Evolutionary conservation across 2,329 filamentous ascomycete genomes (phyloP).

Genomic region (Aspergillus tanneri): DNA sequence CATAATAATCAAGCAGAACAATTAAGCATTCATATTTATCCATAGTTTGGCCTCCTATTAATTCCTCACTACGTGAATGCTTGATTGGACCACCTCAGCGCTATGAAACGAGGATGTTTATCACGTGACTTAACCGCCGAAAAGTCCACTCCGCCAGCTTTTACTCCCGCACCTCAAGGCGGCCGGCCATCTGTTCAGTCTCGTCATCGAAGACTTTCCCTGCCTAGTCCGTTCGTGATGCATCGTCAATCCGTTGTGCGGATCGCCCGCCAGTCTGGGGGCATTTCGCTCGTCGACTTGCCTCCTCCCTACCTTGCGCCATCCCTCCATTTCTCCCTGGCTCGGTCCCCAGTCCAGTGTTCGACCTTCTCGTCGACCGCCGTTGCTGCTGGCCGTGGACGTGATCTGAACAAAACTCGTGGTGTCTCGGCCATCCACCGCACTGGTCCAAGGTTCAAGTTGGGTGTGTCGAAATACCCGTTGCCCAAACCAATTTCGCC

Average conservation of each 20-base stretch:
- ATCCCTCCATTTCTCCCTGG: slow-evolving; percentile 38
- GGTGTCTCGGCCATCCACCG: slow-evolving; percentile 79
- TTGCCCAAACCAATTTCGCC: slow-evolving; percentile 70
- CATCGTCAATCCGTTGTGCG: slow-evolving; percentile 37
- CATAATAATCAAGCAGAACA: too few species aligned
- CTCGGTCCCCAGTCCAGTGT: slow-evolving; percentile 32
- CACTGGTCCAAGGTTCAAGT: slow-evolving; percentile 70
- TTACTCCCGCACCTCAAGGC: slow-evolving; percentile 21
- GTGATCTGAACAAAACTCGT: slow-evolving; percentile 76
- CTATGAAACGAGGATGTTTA: too few species aligned
- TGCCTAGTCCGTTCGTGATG: slow-evolving; percentile 29
- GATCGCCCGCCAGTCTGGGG: slow-evolving; percentile 35
- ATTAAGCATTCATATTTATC: too few species aligned
- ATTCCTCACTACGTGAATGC: too few species aligned
- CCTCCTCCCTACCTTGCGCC: slow-evolving; percentile 48
- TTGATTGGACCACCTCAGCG: too few species aligned
- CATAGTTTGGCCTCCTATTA: too few species aligned
- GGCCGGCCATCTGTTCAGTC: slow-evolving; percentile 18
- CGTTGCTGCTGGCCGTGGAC: slow-evolving; percentile 48
- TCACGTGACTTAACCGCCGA: slow-evolving; percentile 29
- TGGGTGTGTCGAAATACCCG: slow-evolving; percentile 69
- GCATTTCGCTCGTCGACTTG: slow-evolving; percentile 36
- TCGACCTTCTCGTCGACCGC: slow-evolving; percentile 57
- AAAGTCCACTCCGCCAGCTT: slow-evolving; percentile 19
- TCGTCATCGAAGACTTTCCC: slow-evolving; percentile 5